A percentile compares a stretch with the other conserved stretches of the same genome.
Evolutionary conservation across 371 early-diverging fungal genomes (phyloP).

Genomic region (Phascolomyces articulosus): DNA sequence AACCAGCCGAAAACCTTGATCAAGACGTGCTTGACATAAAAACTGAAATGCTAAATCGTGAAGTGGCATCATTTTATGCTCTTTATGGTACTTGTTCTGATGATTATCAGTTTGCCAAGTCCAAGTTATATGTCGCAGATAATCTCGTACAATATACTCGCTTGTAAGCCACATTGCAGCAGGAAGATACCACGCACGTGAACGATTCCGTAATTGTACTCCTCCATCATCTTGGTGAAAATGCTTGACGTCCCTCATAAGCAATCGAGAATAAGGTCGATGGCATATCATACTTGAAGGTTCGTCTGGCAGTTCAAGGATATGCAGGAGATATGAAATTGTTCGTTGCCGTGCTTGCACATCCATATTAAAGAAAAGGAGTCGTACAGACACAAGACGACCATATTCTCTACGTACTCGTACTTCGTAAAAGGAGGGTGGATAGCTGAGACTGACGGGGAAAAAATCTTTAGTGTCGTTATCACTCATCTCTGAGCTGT

Average conservation of each 20-base stretch:
- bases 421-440: conserved; percentile 47
- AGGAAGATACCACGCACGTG: conserved; percentile 47
- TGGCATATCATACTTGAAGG: conserved; percentile 44
- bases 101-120: conserved; percentile 63
- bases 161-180: conserved; percentile 42
- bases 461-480: conserved; percentile 28
- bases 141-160: conserved; percentile 60
- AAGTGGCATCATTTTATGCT: conserved; percentile 61
- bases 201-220: background rate
- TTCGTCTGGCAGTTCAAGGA: conserved; percentile 16
- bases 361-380: conserved; percentile 61
- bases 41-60: conserved; percentile 76
- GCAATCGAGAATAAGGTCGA: conserved; percentile 50
- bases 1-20: conserved; percentile 62
- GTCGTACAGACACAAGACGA: conserved; percentile 32
- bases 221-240: conserved; percentile 14
- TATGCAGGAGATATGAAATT: conserved; percentile 20
- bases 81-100: conserved; percentile 54
- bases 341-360: conserved; percentile 28
- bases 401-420: conserved; percentile 50
- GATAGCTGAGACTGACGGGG: conserved; percentile 21
- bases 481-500: conserved; percentile 14
- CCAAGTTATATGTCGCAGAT: conserved; percentile 67
- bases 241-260: conserved; percentile 56
- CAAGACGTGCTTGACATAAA: conserved; percentile 69